Percentiles rank a stretch among this genome's conserved stretches.
These are phyloP conservation scores for Anacardium occidentale DNA, from an alignment of 345 rosid genomes.

Conservation along the genomic window DNA sequence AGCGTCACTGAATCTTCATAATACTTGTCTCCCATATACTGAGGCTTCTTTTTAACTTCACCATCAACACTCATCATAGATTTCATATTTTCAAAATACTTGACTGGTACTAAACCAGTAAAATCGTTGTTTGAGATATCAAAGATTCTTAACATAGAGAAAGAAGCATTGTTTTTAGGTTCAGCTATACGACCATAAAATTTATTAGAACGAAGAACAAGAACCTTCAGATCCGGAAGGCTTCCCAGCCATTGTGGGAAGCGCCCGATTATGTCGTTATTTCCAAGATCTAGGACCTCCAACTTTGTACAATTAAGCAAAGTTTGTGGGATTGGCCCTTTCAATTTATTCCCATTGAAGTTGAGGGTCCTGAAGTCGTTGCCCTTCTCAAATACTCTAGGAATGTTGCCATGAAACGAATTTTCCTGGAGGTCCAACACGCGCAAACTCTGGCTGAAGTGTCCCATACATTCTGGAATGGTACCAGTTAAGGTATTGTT, in stretches of 20 bases:
- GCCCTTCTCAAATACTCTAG: neutral
- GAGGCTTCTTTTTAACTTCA: too few relatives aligned
- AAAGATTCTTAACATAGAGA: too few relatives aligned
- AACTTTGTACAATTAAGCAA: conserved; percentile 22
- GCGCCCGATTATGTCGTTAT: conserved; percentile 20
- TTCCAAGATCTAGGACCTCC: conserved; percentile 10
- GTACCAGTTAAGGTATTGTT: conserved; percentile 29
- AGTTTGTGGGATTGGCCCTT: conserved; percentile 17
- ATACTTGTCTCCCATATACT: too few relatives aligned
- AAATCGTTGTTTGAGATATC: neutral
- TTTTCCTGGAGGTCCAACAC: conserved; percentile 15
- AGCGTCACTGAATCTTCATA: too few relatives aligned
- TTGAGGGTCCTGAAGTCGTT: neutral
- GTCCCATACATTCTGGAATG: conserved; percentile 21
- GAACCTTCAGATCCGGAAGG: neutral
- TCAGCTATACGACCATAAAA: neutral
- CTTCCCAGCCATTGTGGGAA: conserved; percentile 24
- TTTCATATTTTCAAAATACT: neutral
- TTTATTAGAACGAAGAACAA: conserved; percentile 13
- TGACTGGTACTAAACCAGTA: neutral
- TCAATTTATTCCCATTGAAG: conserved; percentile 19
- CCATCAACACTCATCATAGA: too few relatives aligned
- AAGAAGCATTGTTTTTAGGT: too few relatives aligned
- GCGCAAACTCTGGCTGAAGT: neutral
- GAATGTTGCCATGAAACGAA: conserved; percentile 23